Percentiles rank a stretch among this genome's conserved stretches.
Conservation (phyloP, 2,329 filamentous ascomycete species). For the Colletotrichum godetiae region DNA sequence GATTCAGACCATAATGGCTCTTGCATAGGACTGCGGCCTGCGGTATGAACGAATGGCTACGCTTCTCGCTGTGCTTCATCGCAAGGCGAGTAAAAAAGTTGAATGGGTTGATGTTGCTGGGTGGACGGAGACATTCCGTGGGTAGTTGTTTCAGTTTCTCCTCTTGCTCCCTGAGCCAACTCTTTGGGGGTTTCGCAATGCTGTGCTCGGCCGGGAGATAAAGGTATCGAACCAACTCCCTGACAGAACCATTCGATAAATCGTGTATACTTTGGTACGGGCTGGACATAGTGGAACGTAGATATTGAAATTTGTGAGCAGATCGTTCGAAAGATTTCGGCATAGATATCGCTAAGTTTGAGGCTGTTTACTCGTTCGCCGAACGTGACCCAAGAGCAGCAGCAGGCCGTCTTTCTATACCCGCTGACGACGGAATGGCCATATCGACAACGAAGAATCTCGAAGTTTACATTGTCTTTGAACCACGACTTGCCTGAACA, state of each 20-base stretch:
- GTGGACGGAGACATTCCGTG: constrained; percentile 42
- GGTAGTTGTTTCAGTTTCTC: constrained; percentile 38
- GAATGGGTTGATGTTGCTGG: constrained; percentile 39
- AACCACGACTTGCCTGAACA: background rate
- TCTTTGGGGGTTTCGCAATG: constrained; percentile 43
- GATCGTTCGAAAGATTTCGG: background rate
- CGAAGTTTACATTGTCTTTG: background rate
- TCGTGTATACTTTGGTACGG: constrained; percentile 34
- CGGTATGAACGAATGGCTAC: constrained; percentile 40
- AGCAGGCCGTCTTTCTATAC: background rate
- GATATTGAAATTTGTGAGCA: background rate
- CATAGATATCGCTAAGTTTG: background rate
- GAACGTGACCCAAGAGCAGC: background rate
- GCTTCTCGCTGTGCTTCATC: constrained; percentile 44
- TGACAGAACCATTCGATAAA: constrained; percentile 41
- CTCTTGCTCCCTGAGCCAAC: constrained; percentile 52
- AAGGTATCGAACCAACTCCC: constrained; percentile 49
- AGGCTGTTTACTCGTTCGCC: background rate
- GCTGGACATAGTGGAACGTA: background rate
- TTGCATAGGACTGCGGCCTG: constrained; percentile 52
- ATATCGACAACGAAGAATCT: background rate
- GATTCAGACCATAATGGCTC: constrained; percentile 53
- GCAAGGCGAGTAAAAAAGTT: constrained; percentile 46
- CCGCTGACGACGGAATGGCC: background rate
- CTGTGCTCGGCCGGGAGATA: constrained; percentile 47